These are phyloP conservation scores for Rhynchosporium agropyri DNA, from an alignment of 2,329 filamentous ascomycete genomes.

Conservation along the genomic window DNA sequence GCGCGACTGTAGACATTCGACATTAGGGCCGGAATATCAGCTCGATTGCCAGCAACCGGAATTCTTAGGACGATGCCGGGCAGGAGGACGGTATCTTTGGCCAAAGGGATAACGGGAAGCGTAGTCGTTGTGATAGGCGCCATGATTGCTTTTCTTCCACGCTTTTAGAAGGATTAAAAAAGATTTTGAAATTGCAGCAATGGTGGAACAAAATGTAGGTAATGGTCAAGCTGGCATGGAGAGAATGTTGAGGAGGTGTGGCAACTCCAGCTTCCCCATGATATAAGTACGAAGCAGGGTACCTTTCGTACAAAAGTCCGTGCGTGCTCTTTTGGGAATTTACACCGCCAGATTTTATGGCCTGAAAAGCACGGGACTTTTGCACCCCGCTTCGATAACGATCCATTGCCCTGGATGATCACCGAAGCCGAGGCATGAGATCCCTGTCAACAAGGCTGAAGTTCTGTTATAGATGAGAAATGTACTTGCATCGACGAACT, in stretches of 20 bases:
- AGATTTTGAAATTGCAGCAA: no score
- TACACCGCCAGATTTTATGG: no score
- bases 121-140: conserved; percentile 33
- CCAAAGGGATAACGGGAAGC: conserved; percentile 80
- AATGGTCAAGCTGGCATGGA: conserved; percentile 5
- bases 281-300: no score
- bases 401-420: no score
- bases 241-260: conserved; percentile 14
- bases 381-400: no score
- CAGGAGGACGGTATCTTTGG: conserved; percentile 78
- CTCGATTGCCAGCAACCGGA: conserved; percentile 74
- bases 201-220: background rate
- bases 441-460: background rate
- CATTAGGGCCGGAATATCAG: conserved; percentile 86
- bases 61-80: conserved; percentile 86
- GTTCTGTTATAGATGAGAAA: background rate
- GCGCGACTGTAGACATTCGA: conserved; percentile 81
- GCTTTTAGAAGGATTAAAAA: background rate
- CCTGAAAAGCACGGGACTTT: no score
- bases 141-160: conserved; percentile 26
- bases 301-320: no score
- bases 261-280: conserved; percentile 4
- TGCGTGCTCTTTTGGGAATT: no score
- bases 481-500: no score
- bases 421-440: conserved; percentile 13